phyloP scores from a whole-genome alignment of 2,329 filamentous ascomycete genomes.

The Ceratocystis huliohia region DNA sequence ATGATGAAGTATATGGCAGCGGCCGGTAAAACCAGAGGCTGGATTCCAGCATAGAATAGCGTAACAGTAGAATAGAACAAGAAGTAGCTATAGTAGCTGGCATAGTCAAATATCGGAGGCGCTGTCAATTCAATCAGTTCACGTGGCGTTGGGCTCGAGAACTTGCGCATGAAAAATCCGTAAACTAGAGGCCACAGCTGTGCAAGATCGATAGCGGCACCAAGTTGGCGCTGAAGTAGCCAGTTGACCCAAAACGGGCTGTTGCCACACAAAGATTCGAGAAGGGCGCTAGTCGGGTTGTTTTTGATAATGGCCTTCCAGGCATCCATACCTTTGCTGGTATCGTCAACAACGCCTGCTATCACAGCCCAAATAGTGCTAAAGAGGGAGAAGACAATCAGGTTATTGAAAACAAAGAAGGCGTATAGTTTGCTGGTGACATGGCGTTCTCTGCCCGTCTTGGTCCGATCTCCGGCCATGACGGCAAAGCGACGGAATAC shows the following conservation, averaged over 20 bases:
- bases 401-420: constrained; percentile 96
- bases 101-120: constrained; percentile 85
- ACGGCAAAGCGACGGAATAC: constrained; percentile 82
- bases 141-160: constrained; percentile 75
- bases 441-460: constrained; percentile 82
- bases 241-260: constrained; percentile 93
- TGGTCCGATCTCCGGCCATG: constrained; percentile 75
- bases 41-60: constrained; percentile 69
- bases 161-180: constrained; percentile 73
- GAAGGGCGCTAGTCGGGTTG: constrained; percentile 49
- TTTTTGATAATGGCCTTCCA: constrained; percentile 57
- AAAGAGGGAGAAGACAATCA: constrained; percentile 88
- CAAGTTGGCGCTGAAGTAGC: constrained; percentile 82
- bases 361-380: constrained; percentile 68
- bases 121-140: constrained; percentile 88
- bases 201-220: constrained; percentile 84
- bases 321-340: constrained; percentile 43
- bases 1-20: constrained; percentile 81
- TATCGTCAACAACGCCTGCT: constrained; percentile 48
- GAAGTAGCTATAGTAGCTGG: constrained; percentile 96
- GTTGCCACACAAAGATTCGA: constrained; percentile 65
- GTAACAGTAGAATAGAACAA: constrained; percentile 86
- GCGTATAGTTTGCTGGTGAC: constrained; percentile 82
- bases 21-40: constrained; percentile 75
- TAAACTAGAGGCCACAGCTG: constrained; percentile 76